Evolutionary conservation across 2,329 filamentous ascomycete genomes (phyloP), one percentile per base, ranked within the genome.

Genomic region (Pyricularia sp.): DNA sequence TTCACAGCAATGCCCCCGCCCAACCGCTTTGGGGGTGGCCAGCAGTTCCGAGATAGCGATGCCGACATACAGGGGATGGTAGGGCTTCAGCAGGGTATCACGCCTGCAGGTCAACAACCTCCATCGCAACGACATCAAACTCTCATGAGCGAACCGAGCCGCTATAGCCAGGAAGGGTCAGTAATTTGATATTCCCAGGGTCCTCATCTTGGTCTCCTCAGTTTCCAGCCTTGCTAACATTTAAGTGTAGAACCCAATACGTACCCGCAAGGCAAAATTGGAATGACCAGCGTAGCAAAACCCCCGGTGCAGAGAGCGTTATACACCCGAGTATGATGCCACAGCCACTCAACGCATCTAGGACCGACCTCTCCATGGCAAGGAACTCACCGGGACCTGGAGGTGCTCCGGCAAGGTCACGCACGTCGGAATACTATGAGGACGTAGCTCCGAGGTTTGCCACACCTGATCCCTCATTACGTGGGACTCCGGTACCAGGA

Each of bases 381-480:
- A 50, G 42, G 42, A 50, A 50, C 20, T 50, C 42, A n/a, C 42
- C 42, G 6, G 42, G 42, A n/a, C 42, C 42, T n/a, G 42, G 12
- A 4, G 64, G 25, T 36, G 64, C 64, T 23, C 64, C 20, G 3
- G 30, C 14, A 65, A 25, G 31, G 30, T 36, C 31, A 65, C n/a
- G 31, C 28, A 65, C 64, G 11, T 65, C 64, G 36, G 28, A 85
- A 71, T 98, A 98, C 79, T 97, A 96, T 76, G 95, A 98, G 83
- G 94, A 98, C 77, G 88, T 97, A 14, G 93, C 97, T 72, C 93
- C 94, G 64, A 91, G 89, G 69, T 98, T 97, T 75, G 91, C 88
- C 61, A 70, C 73, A 68, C 70, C 77, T 50, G 42, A 50, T 50
- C 42, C 42, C 42, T 50, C 42, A 50, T 20, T n/a, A 50, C 42